These are phyloP conservation scores for Sindora glabra DNA, from an alignment of 306 rosid genomes.

Conservation along the genomic window DNA sequence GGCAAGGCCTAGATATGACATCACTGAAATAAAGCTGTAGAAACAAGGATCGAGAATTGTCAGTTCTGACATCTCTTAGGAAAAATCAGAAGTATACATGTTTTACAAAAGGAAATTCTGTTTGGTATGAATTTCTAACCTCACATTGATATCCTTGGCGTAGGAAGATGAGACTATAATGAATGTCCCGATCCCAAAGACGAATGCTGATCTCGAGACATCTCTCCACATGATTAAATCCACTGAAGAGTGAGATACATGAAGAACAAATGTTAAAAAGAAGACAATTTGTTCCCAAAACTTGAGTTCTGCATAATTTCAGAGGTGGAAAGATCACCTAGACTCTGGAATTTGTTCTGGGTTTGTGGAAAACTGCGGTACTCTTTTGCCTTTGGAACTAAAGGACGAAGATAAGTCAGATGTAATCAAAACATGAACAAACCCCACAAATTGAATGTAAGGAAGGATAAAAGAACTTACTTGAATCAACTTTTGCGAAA, in stretches of 20 bases:
- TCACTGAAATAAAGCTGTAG: constrained; percentile 69
- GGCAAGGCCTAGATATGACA: constrained; percentile 65
- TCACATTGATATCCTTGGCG: constrained; percentile 58
- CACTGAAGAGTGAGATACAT: constrained; percentile 29
- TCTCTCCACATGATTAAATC: constrained; percentile 92
- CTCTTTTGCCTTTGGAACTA: constrained; percentile 33
- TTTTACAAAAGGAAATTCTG: neutral
- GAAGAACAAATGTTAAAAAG: neutral
- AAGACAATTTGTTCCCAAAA: neutral
- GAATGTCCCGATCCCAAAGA: constrained; percentile 70
- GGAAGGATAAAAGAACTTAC: constrained; percentile 23
- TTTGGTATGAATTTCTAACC: constrained; percentile 31
- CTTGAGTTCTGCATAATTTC: neutral
- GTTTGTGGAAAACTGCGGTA: constrained; percentile 45
- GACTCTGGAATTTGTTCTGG: constrained; percentile 66
- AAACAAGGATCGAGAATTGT: constrained; percentile 5
- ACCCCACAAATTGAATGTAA: neutral
- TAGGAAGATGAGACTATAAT: constrained; percentile 59
- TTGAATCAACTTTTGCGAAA: constrained; percentile 27
- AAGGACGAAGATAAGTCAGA: neutral
- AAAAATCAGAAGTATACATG: neutral
- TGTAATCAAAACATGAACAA: neutral
- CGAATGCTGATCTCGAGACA: constrained; percentile 68
- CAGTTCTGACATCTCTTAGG: constrained; percentile 11
- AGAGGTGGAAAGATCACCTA: constrained; percentile 44